Evolutionary conservation across 1,284 basidiomycete species (phyloP), one percentile per base, ranked within the genome.

Genomic region (Neolentinus lepideus): DNA sequence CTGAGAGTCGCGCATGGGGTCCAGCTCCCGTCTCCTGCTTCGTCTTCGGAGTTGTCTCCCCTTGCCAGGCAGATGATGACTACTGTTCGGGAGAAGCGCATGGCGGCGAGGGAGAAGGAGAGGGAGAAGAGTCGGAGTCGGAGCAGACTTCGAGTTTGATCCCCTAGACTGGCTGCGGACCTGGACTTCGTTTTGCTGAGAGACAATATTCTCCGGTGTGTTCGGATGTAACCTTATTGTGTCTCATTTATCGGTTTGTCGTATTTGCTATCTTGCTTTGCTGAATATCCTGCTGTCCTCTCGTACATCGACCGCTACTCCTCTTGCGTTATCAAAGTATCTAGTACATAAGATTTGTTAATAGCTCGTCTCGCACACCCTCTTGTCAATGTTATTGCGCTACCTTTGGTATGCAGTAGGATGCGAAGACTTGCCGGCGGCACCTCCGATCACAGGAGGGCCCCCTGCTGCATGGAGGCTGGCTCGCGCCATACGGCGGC

Each of bases 21-120:
- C 22, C 61, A 64, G 56, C 66, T 65, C 29, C 76, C 82, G 2
- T 85, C 84, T 2, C 83, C 85, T n/a, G 77, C 81, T n/a, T 83
- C 79, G 25, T 88, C 86, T 2, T 79, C 84, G 12, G 88, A 89
- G 60, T 69, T 90, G 51, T 89, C 87, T 22, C 84, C 85, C 11
- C 67, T 84, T 33, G 82, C 77, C 8, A 75, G 75, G 60, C 76
- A 84, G 63, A 75, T 90, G 63, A 89, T 89, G 88, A 69, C 71
- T 56, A 76, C 81, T 62, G 64, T 85, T 51, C 72, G 87, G 57
- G 73, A 79, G 59, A 77, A 84, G 64, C 74, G 82, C 54, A 73
- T 71, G 68, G 72, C 71, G 46, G 76, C 74, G 12, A 73, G 81
- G 24, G 61, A 63, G 12, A 58, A 54, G 51, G 36, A 36, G 19